Base-by-base conservation (phyloP, 2,329 filamentous ascomycete species). In the Fusarium cyanostomum region DNA sequence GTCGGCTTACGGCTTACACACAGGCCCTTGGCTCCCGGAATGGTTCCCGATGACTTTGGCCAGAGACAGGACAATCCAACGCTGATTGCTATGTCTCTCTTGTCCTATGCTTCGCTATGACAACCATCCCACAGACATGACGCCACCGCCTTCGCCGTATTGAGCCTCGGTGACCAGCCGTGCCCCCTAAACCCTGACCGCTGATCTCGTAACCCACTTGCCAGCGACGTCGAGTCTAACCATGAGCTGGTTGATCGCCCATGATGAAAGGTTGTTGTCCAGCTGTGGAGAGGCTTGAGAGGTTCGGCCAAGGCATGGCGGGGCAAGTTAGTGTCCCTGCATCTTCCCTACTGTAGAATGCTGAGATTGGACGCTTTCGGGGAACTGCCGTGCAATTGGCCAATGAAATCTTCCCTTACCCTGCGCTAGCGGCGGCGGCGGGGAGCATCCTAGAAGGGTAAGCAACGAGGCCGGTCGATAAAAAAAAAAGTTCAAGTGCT, bases 401-500 rank as follows among this genome's bases (percentile, higher is more conserved):
- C 70, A 72, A 68, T 72, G 12, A 60, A 4, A 52, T 6, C 18
- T n/a, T 28, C 27, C 33, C 39, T 39, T 44, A 8, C 31, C 12
- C 26, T 33, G 56, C 21, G 38, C 39, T 45, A 37, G 39, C 52
- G 39, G 66, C 43, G 39, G 66, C 43, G 61, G 66, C 58, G 63
- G 63, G 65, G 58, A 52, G 43, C 34, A 59, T 49, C 61, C 53
- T 60, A 52, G 30, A 38, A 30, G 44, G 37, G 41, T 24, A 54
- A 49, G 48, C 55, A 54, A 42, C 54, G 37, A 21, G 21, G 58
- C 52, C 33, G 53, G 54, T 28, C 30, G 54, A 70, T 38, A 65
- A 67, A 67, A 71, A 67, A 71, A 73, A 74, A 74, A 73, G 60
- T 56, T 66, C 55, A 56, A 69, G 59, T 55, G 57, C 56, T 62